Evolutionary conservation across 805 yeast species (phyloP), one percentile per base, ranked within the genome.

Genomic region (Teunomyces pallodes): DNA sequence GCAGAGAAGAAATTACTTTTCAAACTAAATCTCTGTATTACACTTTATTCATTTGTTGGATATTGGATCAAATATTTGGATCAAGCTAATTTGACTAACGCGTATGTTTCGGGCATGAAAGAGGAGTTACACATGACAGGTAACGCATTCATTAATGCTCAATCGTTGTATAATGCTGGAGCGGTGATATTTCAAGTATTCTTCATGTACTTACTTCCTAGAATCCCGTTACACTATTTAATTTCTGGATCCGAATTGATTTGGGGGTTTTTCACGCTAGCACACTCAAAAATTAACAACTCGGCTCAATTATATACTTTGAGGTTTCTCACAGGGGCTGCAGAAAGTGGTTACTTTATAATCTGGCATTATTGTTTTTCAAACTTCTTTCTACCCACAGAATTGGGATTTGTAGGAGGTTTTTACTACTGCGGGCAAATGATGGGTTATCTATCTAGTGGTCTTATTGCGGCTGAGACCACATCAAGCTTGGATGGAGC

Each of bases 371-470:
- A 49, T 29, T 47, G 46, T 35, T 49, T 52, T 27, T 88, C 87
- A 17, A 72, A 80, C 56, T 82, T 79, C 76, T 81, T 80, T 61
- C 72, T 73, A 54, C 41, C 41, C 8, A 38, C 41, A 12, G 41
- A 38, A 12, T 26, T 38, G 17, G 41, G 26, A 56, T 56, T 46
- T 49, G 53, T 45, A 27, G 55, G 35, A 62, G 68, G 68, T 58
- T 57, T 49, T 47, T 62, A 60, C 42, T 65, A 64, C 51, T 55
- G 57, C 42, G 69, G 69, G 3, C 68, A 65, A 48, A 64, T 60
- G 46, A 54, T 65, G 24, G 69, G 69, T 3, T 53, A 62, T 9
- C 54, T 65, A 43, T 61, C 68, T 3, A 54, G 65, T 7, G 69
- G 69, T 0, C 48, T 64, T 14, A 54, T 65, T n/a, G 62, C 62